Conservation (phyloP, 257 asterid species). For the Nicotiana benthamiana region DNA sequence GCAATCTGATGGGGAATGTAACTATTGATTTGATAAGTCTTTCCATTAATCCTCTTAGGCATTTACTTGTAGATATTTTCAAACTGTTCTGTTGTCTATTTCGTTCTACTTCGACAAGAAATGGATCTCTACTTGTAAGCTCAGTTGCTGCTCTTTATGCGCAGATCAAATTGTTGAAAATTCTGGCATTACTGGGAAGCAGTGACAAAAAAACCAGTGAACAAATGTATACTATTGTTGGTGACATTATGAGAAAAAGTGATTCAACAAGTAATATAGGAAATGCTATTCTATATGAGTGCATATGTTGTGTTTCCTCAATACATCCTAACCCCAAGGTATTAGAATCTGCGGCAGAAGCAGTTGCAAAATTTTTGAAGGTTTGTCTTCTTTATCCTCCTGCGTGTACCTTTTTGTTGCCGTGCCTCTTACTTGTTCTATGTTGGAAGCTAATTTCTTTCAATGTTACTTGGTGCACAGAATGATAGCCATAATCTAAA, state of each 20-base stretch:
- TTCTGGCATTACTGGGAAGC: constrained; percentile 63
- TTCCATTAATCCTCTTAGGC: background rate
- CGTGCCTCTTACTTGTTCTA: background rate
- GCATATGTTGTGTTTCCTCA: constrained; percentile 87
- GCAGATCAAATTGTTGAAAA: constrained; percentile 88
- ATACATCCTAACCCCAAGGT: constrained; percentile 79
- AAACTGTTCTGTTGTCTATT: background rate
- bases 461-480: constrained; percentile 41
- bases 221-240: constrained; percentile 84
- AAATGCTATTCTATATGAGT: constrained; percentile 86
- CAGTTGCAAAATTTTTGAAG: constrained; percentile 76
- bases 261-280: constrained; percentile 87
- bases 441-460: background rate
- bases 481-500: constrained; percentile 97
- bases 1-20: background rate
- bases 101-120: background rate
- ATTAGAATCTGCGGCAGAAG: constrained; percentile 87
- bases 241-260: constrained; percentile 78
- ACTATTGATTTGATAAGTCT: background rate
- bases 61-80: background rate
- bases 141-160: background rate
- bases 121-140: background rate
- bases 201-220: constrained; percentile 94
- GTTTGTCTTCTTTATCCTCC: constrained; percentile 33
- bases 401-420: background rate